Base-by-base conservation (phyloP, 345 rosid genomes). In the Populus pruinosa region DNA sequence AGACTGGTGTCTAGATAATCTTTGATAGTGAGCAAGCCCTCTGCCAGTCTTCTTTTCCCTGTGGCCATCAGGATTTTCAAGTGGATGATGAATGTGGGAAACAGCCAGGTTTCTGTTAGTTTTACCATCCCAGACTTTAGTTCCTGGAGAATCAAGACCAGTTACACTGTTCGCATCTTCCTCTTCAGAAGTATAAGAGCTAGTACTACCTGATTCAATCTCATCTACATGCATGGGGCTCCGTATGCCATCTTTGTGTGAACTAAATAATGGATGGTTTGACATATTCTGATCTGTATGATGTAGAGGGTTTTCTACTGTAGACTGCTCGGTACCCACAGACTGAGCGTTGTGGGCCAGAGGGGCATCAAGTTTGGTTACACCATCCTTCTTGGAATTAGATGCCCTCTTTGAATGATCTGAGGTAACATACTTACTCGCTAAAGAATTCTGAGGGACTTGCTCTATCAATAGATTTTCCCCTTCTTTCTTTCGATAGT, bases 121-220 rank as follows among this genome's bases (percentile, higher is more conserved):
- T 83, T 85, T 91, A 50, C 89, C 94, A 90, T 96, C 97, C 99
- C 99, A 96, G 85, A 96, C 98, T 86, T 89, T 91, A 72, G 93
- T 96, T 82, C 90, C 98, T 59, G 97, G 97, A 82, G 93, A 88
- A 83, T 81, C 97, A 80, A 96, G 89, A 82, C 99, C 99, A 20
- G 88, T 91, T 67, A 89, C 74, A 47, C 82, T 68, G 74, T 73
- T 88, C 1, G 89, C 83, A 87, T 92, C 97, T 70, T 94, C 98
- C 76, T 92, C 97, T 79, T 89, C 95, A 59, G 97, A 94, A 77
- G 95, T 92, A 78, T 83, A 82, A 44, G 90, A 88, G 75, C 87
- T 91, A 82, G 82, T 89, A 80, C 87, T 87, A 21, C 85, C 89
- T 64, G 89, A 87, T 77, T 91, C 91, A 73, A 38, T 81, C 73